These are phyloP conservation scores for Inga oerstediana DNA, from an alignment of 306 rosid genomes.

Conservation along the genomic window DNA sequence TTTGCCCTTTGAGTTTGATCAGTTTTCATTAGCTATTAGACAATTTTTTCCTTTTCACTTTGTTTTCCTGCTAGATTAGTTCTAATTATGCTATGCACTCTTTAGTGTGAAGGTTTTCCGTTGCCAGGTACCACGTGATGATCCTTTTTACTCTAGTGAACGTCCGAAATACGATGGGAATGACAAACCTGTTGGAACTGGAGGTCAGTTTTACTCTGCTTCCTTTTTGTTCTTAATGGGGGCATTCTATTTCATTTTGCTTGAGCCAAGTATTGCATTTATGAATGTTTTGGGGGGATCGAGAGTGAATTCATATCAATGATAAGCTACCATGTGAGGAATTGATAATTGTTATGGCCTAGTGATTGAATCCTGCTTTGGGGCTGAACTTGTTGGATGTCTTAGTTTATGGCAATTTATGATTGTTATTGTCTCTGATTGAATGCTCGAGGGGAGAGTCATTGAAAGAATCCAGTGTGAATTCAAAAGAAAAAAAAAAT, in stretches of 20 bases:
- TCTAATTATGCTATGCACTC: conserved; percentile 41
- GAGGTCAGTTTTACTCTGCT: conserved; percentile 52
- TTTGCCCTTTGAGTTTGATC: neutral
- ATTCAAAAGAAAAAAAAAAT: neutral
- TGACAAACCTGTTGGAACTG: conserved; percentile 49
- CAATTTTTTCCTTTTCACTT: neutral
- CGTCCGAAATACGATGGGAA: conserved; percentile 54
- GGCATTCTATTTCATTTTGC: neutral
- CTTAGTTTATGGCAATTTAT: conserved; percentile 24
- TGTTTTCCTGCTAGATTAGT: conserved; percentile 3
- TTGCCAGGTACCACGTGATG: conserved; percentile 60
- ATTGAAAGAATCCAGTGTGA: neutral
- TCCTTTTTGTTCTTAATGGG: neutral
- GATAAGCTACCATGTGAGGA: neutral
- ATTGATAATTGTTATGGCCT: neutral
- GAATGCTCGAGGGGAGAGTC: neutral
- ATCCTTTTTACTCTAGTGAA: conserved; percentile 77
- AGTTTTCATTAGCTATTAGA: neutral
- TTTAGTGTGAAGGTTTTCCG: conserved; percentile 90
- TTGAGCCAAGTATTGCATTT: neutral
- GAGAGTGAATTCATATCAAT: neutral
- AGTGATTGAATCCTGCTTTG: conserved; percentile 3
- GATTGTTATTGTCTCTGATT: neutral
- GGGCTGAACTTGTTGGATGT: neutral
- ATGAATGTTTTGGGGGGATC: neutral